Percentiles rank a stretch among this genome's conserved stretches.
These are phyloP conservation scores for Alternaria novae-zelandiae DNA, from an alignment of 2,329 filamentous ascomycete genomes.

Conservation along the genomic window DNA sequence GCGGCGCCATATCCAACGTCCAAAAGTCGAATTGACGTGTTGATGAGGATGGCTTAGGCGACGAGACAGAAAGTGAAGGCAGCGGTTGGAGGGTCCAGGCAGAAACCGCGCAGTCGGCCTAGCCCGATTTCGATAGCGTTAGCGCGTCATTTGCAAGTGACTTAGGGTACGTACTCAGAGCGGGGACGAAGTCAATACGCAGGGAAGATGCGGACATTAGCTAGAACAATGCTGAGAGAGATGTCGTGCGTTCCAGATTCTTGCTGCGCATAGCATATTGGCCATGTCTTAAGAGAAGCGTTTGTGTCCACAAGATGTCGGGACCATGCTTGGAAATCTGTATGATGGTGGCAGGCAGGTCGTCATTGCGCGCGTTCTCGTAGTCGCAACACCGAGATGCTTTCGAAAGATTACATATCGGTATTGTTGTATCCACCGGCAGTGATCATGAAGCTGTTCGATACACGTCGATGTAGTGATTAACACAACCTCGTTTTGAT, in stretches of 20 bases:
- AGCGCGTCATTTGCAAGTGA: background rate
- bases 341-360: background rate
- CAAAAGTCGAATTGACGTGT: no score
- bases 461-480: background rate
- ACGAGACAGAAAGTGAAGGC: no score
- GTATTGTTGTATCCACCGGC: background rate
- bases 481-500: background rate
- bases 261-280: background rate
- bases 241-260: background rate
- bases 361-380: background rate
- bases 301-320: background rate
- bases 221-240: background rate
- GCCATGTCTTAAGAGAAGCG: background rate
- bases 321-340: background rate
- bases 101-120: background rate
- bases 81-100: no score
- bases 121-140: background rate
- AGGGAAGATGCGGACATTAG: background rate
- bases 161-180: background rate
- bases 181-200: background rate
- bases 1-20: no score
- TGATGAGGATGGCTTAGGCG: no score
- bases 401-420: background rate
- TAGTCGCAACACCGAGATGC: background rate
- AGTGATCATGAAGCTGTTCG: background rate